These are phyloP conservation scores for Scedosporium aurantiacum DNA, from an alignment of 2,329 filamentous ascomycete species.

Conservation along the genomic window DNA sequence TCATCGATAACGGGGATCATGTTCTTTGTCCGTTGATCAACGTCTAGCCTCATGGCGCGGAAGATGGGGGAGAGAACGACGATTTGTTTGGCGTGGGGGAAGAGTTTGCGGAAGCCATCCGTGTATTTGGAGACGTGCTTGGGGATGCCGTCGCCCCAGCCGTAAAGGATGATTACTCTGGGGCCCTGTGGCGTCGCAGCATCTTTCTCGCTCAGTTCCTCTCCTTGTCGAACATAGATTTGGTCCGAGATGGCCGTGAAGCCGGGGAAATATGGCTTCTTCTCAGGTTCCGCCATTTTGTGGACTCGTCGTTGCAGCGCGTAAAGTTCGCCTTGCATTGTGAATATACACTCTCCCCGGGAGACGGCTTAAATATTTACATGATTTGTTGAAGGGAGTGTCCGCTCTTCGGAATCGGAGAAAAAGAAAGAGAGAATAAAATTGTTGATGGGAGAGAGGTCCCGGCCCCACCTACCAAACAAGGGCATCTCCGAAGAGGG, in stretches of 20 bases:
- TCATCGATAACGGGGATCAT: conserved; percentile 34
- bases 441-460: background rate
- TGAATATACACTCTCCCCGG: background rate
- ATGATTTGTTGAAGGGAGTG: no score
- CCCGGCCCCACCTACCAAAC: background rate
- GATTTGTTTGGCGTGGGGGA: conserved; percentile 37
- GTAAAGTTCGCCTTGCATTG: background rate
- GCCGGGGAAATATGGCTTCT: background rate
- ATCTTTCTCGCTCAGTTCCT: background rate
- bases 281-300: background rate
- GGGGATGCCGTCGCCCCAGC: background rate
- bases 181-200: background rate
- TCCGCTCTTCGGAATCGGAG: no score
- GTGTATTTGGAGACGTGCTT: conserved; percentile 1
- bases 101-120: background rate
- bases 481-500: background rate
- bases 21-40: conserved; percentile 28
- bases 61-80: conserved; percentile 39
- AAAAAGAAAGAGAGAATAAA: no score
- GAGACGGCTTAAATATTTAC: no score
- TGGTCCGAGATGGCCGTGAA: background rate
- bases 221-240: background rate
- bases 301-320: background rate
- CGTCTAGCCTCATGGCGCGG: conserved; percentile 30
- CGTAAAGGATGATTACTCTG: background rate